phyloP scores from a whole-genome alignment of 2,329 filamentous ascomycete genomes.

The Calonectria pteridis region DNA sequence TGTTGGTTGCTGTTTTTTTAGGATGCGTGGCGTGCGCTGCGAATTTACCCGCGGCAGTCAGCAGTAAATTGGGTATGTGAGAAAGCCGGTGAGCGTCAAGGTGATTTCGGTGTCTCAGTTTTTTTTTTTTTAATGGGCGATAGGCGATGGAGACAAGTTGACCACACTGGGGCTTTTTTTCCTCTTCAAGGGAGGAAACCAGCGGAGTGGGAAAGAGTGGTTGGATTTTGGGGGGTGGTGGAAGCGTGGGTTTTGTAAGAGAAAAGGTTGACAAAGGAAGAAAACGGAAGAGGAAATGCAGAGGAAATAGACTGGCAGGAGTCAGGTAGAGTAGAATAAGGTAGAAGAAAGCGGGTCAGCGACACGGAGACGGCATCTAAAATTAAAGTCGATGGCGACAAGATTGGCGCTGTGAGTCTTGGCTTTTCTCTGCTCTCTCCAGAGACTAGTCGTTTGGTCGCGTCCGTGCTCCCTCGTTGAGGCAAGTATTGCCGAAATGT shows the following conservation, averaged over 20 bases:
- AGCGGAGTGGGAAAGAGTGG: conserved; percentile 11
- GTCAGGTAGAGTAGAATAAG: conserved; percentile 16
- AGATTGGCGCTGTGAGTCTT: neutral
- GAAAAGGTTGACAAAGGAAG: conserved; percentile 25
- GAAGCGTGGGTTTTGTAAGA: conserved; percentile 19
- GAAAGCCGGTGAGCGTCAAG: conserved; percentile 20
- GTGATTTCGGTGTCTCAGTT: conserved; percentile 27
- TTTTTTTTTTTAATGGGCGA: conserved; percentile 13
- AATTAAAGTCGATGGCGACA: conserved; percentile 29
- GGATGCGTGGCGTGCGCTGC: conserved; percentile 19
- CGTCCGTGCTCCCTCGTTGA: neutral
- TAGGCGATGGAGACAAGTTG: conserved; percentile 21
- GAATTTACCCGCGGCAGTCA: conserved; percentile 26
- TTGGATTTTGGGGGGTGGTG: conserved; percentile 6
- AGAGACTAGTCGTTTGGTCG: neutral
- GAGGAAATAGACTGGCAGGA: conserved; percentile 26
- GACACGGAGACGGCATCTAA: conserved; percentile 38
- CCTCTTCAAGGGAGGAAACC: conserved; percentile 1
- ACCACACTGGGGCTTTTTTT: neutral
- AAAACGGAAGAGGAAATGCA: conserved; percentile 21
- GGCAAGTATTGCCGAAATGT: neutral
- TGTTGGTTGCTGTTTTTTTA: conserved; percentile 15
- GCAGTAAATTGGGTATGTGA: conserved; percentile 24
- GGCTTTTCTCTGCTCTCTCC: neutral
- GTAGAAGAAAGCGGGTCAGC: conserved; percentile 39